Evolutionary conservation across 1,139 yeast genomes (phyloP), one percentile per base, ranked within the genome.

Genomic region (Blastobotrys aristatus): DNA sequence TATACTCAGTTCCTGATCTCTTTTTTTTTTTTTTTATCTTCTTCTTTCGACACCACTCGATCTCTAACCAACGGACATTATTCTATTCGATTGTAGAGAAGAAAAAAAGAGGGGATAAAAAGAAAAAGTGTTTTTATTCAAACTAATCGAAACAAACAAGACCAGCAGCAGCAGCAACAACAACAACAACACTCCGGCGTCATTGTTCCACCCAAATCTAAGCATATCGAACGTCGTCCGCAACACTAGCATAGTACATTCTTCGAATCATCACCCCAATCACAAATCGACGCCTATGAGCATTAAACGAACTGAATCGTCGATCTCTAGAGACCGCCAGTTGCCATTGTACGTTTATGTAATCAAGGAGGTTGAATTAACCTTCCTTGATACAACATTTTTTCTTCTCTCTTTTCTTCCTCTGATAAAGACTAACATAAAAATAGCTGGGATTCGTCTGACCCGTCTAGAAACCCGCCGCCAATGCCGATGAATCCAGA

Each of bases 391-490:
- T n/a, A n/a, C n/a, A n/a, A n/a, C n/a, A n/a, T n/a, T n/a, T n/a
- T n/a, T n/a, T n/a, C n/a, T n/a, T n/a, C n/a, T n/a, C n/a, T n/a
- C 32, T 16, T 40, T 14, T 16, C 11, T 17, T 31, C 16, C n/a
- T 31, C 34, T 31, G n/a, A 11, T 14, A 11, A 35, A 31, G 22
- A 38, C 27, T 21, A 39, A 36, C 35, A 4, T n/a, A 17, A 29
- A 17, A 21, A 34, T 30, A 52, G 55, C 40, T 65, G 70, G 69
- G 69, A 65, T 45, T 65, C 70, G 14, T 61, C 65, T 31, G 70
- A 68, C 47, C 72, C 72, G 2, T 50, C 56, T 38, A 54, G 71
- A 50, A 66, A 67, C 35, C 72, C 72, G 16, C 68, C 69, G 1
- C 69, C 72, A 4, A 50, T 68, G 52, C 72, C 73, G 8, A 49